These are phyloP conservation scores for Neonectria sp. DNA, from an alignment of 2,329 filamentous ascomycete genomes.

Conservation along the genomic window DNA sequence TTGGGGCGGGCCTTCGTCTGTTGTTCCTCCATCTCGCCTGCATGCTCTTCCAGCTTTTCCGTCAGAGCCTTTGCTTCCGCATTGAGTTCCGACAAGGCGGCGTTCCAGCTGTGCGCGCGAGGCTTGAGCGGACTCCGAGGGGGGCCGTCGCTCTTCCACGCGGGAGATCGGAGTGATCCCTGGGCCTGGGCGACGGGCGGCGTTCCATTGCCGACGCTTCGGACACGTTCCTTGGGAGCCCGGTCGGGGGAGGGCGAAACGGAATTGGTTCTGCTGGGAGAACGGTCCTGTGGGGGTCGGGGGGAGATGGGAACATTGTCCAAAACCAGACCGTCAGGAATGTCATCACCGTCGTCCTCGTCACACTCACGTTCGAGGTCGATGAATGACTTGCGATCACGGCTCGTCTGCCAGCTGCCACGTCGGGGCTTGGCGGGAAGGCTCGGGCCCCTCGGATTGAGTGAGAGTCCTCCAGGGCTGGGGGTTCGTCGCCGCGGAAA, in stretches of 20 bases:
- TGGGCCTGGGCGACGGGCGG: conserved; percentile 72
- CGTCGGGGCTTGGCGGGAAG: conserved; percentile 61
- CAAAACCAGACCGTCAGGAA: conserved; percentile 84
- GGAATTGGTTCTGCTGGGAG: conserved; percentile 68
- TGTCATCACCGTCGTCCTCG: conserved; percentile 82
- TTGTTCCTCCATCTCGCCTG: conserved; percentile 69
- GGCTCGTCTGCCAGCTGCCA: conserved; percentile 80
- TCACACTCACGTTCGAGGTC: conserved; percentile 84
- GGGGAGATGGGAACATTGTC: conserved; percentile 89
- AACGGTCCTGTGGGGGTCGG: conserved; percentile 70
- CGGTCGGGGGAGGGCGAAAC: conserved; percentile 69
- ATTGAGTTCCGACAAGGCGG: conserved; percentile 77
- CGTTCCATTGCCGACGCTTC: conserved; percentile 75
- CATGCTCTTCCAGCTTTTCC: conserved; percentile 85
- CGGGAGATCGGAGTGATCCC: conserved; percentile 72
- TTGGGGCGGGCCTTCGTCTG: conserved; percentile 56
- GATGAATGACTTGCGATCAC: conserved; percentile 75
- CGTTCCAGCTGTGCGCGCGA: conserved; percentile 82
- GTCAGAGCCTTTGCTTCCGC: conserved; percentile 82
- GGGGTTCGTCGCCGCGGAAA: conserved; percentile 63
- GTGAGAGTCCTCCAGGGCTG: conserved; percentile 64
- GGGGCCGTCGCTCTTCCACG: conserved; percentile 65
- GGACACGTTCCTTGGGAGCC: conserved; percentile 64
- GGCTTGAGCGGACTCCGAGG: conserved; percentile 62
- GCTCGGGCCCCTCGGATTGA: conserved; percentile 61